Conservation (phyloP, 1,284 basidiomycete species). For the Pulveroboletus sp. region DNA sequence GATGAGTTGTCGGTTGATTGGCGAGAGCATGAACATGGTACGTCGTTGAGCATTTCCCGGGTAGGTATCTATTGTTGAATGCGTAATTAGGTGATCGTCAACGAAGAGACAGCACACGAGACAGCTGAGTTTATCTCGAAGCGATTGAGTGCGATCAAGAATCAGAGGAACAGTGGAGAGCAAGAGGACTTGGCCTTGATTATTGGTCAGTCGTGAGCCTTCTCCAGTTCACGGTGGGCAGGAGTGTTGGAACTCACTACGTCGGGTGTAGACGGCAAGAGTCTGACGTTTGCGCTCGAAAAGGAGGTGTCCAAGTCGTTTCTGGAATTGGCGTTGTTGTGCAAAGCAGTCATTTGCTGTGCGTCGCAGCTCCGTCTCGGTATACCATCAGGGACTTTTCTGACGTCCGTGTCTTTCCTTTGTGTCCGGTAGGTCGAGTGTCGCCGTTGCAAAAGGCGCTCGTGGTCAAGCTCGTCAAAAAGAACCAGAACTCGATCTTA, state of each 20-base stretch:
- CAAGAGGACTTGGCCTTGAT: slow-evolving; percentile 92
- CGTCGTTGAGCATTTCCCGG: not conserved
- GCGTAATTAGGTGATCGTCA: slow-evolving; percentile 62
- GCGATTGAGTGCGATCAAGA: slow-evolving; percentile 88
- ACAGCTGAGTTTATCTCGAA: slow-evolving; percentile 88
- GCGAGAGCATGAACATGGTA: slow-evolving; percentile 95
- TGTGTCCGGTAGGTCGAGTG: slow-evolving; percentile 69
- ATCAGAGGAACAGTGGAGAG: slow-evolving; percentile 86
- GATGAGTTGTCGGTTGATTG: slow-evolving; percentile 93
- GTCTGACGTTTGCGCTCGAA: slow-evolving; percentile 88
- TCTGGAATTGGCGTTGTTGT: slow-evolving; percentile 95
- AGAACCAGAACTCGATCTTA: slow-evolving; percentile 87
- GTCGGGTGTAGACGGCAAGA: slow-evolving; percentile 79
- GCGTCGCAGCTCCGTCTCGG: not conserved
- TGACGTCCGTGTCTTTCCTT: not conserved
- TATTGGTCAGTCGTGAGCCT: slow-evolving; percentile 61
- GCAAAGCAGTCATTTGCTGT: slow-evolving; percentile 98
- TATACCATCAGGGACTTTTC: not conserved
- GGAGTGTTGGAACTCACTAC: not conserved
- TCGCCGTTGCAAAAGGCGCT: slow-evolving; percentile 97
- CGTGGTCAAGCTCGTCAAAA: slow-evolving; percentile 98
- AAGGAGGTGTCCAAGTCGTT: slow-evolving; percentile 89
- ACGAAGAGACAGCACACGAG: slow-evolving; percentile 82
- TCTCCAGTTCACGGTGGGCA: not conserved
- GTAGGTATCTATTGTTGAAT: not conserved